phyloP scores from a whole-genome alignment of 495 filamentous ascomycete genomes.

The Stereocaulon alpinum region DNA sequence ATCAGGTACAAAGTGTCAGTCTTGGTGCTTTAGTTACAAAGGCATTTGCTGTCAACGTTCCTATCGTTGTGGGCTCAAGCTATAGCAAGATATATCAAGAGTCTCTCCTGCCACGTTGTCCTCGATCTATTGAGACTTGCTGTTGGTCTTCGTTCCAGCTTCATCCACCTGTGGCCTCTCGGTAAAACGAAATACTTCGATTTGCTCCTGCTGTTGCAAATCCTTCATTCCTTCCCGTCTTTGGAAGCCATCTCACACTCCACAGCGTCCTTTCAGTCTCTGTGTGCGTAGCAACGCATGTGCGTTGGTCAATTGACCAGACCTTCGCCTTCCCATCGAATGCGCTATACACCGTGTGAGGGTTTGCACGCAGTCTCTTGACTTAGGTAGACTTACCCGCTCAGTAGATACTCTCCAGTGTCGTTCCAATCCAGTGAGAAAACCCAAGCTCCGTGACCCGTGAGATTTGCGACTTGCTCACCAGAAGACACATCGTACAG shows the following conservation, averaged over 20 bases:
- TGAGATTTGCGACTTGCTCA: conserved; percentile 79
- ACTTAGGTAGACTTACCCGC: conserved; percentile 45
- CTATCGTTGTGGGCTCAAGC: background rate
- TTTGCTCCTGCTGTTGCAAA: conserved; percentile 82
- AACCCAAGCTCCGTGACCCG: conserved; percentile 75
- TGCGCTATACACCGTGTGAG: background rate
- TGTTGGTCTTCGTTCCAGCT: background rate
- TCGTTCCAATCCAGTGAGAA: conserved; percentile 83
- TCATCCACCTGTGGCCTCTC: conserved; percentile 75
- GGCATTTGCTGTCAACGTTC: background rate
- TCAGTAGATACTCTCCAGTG: conserved; percentile 87
- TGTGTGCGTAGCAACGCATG: conserved; percentile 86
- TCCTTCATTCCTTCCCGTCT: conserved; percentile 61
- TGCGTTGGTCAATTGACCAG: conserved; percentile 73
- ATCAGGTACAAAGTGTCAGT: background rate
- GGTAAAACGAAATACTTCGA: conserved; percentile 73
- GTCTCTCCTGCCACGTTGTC: background rate
- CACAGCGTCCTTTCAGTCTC: conserved; percentile 82
- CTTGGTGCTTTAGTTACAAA: conserved; percentile 1
- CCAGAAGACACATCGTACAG: conserved; percentile 86
- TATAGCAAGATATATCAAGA: background rate
- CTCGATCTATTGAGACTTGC: no score
- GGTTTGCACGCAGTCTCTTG: background rate
- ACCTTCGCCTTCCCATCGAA: conserved; percentile 85
- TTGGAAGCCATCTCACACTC: conserved; percentile 82